A percentile compares a stretch with the other conserved stretches of the same genome.
phyloP scores from a whole-genome alignment of 2,329 filamentous ascomycete species.

The Aspergillus costaricaensis region DNA sequence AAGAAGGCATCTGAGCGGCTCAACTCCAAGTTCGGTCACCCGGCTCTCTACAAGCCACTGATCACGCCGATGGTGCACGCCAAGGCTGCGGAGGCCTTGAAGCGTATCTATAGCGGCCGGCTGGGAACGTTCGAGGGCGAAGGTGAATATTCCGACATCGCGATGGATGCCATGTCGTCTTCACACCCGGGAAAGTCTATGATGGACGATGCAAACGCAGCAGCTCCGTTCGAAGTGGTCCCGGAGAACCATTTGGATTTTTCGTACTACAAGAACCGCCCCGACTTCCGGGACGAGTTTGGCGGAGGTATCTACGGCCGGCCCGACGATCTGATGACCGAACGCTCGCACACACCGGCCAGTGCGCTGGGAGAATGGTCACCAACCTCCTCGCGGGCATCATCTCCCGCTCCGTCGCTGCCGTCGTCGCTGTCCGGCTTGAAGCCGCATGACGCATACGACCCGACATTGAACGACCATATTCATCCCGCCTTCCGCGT shows the following conservation, averaged over 20 bases:
- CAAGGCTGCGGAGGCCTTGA: constrained; percentile 81
- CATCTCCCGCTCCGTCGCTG: constrained; percentile 43
- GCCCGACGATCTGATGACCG: constrained; percentile 48
- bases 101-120: constrained; percentile 82
- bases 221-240: constrained; percentile 86
- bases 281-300: constrained; percentile 83
- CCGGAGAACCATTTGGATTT: constrained; percentile 85
- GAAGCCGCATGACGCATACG: constrained; percentile 30
- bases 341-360: constrained; percentile 47
- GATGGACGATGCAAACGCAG: constrained; percentile 25
- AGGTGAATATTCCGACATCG: constrained; percentile 69
- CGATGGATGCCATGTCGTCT: constrained; percentile 74
- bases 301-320: constrained; percentile 66
- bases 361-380: constrained; percentile 42
- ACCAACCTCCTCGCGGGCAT: constrained; percentile 42
- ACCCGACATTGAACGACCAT: constrained; percentile 24
- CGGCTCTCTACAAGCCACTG: constrained; percentile 82
- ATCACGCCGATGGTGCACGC: constrained; percentile 95
- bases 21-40: constrained; percentile 82
- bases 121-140: constrained; percentile 55
- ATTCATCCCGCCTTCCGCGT: constrained; percentile 42
- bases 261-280: constrained; percentile 84
- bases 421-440: constrained; percentile 31
- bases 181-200: constrained; percentile 58
- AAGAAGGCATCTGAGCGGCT: constrained; percentile 61